Evolutionary conservation across 176 grass and related monocot genomes (phyloP).

Genomic region (Oryza meridionalis): DNA sequence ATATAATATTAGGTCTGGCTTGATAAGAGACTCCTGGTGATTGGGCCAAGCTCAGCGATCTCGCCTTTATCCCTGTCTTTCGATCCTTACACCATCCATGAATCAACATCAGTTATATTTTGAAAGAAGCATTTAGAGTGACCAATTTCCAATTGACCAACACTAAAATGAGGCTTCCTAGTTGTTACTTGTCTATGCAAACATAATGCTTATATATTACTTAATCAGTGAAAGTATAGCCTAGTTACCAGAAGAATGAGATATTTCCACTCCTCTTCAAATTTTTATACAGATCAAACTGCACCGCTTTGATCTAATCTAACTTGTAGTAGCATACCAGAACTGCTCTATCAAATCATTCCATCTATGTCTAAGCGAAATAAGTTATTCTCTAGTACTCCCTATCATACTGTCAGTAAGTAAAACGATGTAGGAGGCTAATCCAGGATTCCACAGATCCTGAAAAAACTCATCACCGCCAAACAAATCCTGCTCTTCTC

Average conservation of each 20-base stretch:
- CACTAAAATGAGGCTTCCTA: conserved; percentile 4
- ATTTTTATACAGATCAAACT: conserved; percentile 14
- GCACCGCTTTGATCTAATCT: not conserved
- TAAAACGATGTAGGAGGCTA: not conserved
- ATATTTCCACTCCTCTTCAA: not conserved
- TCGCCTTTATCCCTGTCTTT: not conserved
- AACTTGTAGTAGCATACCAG: not conserved
- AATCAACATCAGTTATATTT: not conserved
- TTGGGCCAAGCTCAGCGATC: not conserved
- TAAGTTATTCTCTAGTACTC: not conserved
- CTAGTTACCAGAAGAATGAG: conserved; percentile 19
- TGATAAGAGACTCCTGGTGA: not conserved
- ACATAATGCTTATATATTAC: conserved; percentile 4
- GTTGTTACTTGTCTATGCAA: not conserved
- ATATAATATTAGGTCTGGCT: not conserved
- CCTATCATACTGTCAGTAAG: not conserved
- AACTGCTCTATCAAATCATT: conserved; percentile 12
- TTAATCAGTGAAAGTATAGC: not conserved
- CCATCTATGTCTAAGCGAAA: conserved; percentile 9
- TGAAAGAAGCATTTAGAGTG: not conserved
- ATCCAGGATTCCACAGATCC: not conserved
- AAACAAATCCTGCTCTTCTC: conserved; percentile 18
- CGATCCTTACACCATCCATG: not conserved
- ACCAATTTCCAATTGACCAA: conserved; percentile 4
- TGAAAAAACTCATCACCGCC: not conserved